phyloP scores from a whole-genome alignment of 768 basidiomycete genomes.

The Leucocoprinus sp. region DNA sequence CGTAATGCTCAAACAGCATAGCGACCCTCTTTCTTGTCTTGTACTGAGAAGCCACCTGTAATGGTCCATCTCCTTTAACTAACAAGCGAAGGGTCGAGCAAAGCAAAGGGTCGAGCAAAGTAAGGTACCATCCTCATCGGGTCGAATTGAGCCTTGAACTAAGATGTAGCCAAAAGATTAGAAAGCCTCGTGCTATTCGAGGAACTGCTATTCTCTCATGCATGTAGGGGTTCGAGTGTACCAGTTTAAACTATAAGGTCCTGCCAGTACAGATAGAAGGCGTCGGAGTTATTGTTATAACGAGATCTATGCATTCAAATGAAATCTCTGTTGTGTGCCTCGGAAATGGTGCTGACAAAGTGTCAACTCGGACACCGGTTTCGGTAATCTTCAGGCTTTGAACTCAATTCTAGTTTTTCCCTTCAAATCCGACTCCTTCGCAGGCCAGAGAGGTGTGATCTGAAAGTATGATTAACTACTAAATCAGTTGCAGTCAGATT shows the following conservation, averaged over 20 bases:
- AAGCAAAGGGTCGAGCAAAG: too few species aligned
- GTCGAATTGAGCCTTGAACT: too few species aligned
- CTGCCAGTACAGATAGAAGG: background rate
- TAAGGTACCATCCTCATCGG: too few species aligned
- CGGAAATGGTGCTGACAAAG: conserved; percentile 1
- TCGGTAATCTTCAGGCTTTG: conserved; percentile 6
- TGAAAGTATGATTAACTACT: background rate
- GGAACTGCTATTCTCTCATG: too few species aligned
- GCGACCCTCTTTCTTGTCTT: too few species aligned
- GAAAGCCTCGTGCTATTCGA: too few species aligned
- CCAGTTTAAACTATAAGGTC: background rate
- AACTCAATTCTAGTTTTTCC: conserved; percentile 2
- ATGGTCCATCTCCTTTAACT: too few species aligned
- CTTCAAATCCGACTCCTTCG: conserved; percentile 10
- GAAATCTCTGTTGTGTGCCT: conserved; percentile 2
- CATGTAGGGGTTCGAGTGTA: background rate
- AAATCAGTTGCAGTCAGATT: conserved; percentile 6
- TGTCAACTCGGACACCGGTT: conserved; percentile 1
- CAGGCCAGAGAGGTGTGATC: conserved; percentile 3
- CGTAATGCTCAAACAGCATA: too few species aligned
- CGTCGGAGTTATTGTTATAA: background rate
- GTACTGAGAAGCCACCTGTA: too few species aligned
- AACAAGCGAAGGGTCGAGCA: too few species aligned
- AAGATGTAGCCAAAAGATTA: too few species aligned
- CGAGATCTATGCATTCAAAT: background rate